Evolutionary conservation across 352 stramenopile genomes (phyloP), one percentile per base, ranked within the genome.

Genomic region (Elongisporangium anandrum): DNA sequence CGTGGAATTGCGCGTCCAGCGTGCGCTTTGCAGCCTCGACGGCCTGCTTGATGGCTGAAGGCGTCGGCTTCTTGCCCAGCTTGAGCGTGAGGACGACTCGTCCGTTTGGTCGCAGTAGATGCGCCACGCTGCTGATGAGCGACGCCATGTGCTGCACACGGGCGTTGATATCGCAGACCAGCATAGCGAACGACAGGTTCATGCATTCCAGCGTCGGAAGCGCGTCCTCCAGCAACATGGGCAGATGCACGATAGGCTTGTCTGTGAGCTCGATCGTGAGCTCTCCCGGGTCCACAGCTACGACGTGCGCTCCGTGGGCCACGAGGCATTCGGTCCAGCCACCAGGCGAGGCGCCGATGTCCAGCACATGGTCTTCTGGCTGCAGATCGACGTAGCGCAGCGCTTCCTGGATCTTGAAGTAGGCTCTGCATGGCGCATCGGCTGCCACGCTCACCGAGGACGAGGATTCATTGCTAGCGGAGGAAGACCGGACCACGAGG

Each of bases 311-410:
- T 8, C 77, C 73, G 52, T 77, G 54, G 12, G 58, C 55, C 22
- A 79, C 22, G 2, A 87, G 63, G 50, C 75, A 85, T 24, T 81
- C 66, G 7, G 77, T 87, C 77, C 77, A 87, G 16, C 75, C 77
- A 17, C 77, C 72, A 8, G 77, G 77, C 1, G 77, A 83, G 10
- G 77, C 75, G 4, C 75, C 77, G 48, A 87, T 68, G 57, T 87
- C 75, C 19, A 87, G 56, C 21, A 73, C 75, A 16, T 66, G 73
- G 22, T 68, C 65, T 4, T 60, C 65, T 21, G 23, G 17, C 5
- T 17, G 34, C 1, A 83, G 41, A 3, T 52, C 12, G 8, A 79
- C 59, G 39, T 70, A 53, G n/a, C 20, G 50, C 12, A 85, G 57
- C 56, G 63, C 69, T 63, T 87, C 77, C 20, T 75, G 47, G 55